Evolutionary conservation across 305 asterid species (phyloP).

Genomic region (Fraxinus baroniana): DNA sequence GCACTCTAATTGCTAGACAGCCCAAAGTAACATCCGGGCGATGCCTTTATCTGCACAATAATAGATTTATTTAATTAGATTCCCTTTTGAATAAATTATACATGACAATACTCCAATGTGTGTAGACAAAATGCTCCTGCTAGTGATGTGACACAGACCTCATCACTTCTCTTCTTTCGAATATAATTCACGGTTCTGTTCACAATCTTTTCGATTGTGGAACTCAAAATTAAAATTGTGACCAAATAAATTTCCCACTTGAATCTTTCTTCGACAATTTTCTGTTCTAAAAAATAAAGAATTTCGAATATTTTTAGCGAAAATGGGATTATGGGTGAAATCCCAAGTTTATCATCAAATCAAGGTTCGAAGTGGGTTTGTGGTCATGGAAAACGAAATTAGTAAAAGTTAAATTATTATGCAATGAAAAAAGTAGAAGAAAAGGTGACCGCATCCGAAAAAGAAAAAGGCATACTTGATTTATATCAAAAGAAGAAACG

Average conservation of each 20-base stretch:
- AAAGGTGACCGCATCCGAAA: constrained; percentile 52
- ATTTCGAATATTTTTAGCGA: background rate
- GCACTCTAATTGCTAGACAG: background rate
- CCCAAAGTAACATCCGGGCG: constrained; percentile 31
- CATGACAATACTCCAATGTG: background rate
- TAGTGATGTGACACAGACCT: constrained; percentile 51
- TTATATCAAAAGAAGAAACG: constrained; percentile 22
- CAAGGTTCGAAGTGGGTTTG: constrained; percentile 45
- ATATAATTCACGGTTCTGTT: constrained; percentile 1
- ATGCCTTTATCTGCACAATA: constrained; percentile 35
- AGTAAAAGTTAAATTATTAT: constrained; percentile 27
- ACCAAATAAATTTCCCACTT: background rate
- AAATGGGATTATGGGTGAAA: background rate
- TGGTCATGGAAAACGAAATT: constrained; percentile 61
- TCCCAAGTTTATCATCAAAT: background rate
- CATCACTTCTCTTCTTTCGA: constrained; percentile 21
- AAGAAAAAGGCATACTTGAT: constrained; percentile 28
- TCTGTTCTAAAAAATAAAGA: background rate
- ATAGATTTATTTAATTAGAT: constrained; percentile 27
- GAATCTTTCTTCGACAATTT: background rate
- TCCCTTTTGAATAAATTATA: constrained; percentile 19
- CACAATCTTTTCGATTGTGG: background rate
- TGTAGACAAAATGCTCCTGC: constrained; percentile 41
- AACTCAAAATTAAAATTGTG: too few species aligned
- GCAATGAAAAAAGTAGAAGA: constrained; percentile 37